Evolutionary conservation across 805 yeast species (phyloP).

Genomic region (Kodamaea hsintzibuensis): DNA sequence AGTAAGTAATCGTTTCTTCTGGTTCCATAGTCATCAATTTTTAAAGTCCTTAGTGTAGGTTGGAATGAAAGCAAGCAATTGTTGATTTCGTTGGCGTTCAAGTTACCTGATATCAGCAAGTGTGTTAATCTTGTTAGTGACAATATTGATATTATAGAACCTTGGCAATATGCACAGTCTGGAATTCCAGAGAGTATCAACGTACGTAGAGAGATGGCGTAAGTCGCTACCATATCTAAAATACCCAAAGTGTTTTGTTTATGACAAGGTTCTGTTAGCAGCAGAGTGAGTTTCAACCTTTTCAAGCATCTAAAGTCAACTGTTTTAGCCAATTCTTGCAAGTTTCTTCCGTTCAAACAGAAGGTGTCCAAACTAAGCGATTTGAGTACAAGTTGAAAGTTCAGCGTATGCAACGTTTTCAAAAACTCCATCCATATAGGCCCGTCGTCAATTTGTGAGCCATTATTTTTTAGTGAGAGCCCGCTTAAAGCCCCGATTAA

Average conservation of each 20-base stretch:
- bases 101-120: conserved; percentile 1
- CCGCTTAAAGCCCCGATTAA: conserved; percentile 1
- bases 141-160: not conserved
- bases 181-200: not conserved
- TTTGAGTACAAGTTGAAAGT: not conserved
- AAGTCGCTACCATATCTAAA: not conserved
- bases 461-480: not conserved
- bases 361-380: conserved; percentile 2
- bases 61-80: conserved; percentile 12
- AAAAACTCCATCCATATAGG: conserved; percentile 7
- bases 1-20: conserved; percentile 16
- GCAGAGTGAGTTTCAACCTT: conserved; percentile 1
- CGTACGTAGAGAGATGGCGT: not conserved
- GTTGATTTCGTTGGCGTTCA: not conserved
- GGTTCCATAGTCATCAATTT: conserved; percentile 18
- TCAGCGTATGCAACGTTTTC: not conserved
- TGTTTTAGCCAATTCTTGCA: conserved; percentile 4
- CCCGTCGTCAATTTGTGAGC: not conserved
- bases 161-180: not conserved
- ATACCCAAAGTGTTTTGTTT: not conserved
- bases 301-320: not conserved
- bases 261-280: not conserved
- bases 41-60: conserved; percentile 11
- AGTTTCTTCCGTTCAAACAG: conserved; percentile 17
- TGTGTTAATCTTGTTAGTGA: not conserved